Base-by-base conservation (phyloP, 345 rosid species). In the Acer campestre region DNA sequence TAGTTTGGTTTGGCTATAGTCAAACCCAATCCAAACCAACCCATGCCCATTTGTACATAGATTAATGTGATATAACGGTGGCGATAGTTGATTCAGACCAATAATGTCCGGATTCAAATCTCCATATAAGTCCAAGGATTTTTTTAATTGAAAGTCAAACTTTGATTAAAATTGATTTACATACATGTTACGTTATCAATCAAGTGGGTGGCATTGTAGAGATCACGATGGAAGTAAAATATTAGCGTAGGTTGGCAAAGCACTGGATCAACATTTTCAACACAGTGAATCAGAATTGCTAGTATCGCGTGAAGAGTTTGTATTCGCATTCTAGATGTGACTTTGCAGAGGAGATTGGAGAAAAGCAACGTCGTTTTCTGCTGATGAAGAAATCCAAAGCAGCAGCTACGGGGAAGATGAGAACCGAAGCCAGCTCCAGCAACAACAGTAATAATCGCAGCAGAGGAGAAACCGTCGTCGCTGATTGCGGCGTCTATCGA, bases 391-490 rank as follows among this genome's bases (percentile, higher is more conserved):
- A 80, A 80, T 71, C 78, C 69, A 82, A 78, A 73, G 88, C 87
- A 85, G 86, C 49, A 9, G 49, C 49, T 10, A 10, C 79, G 12
- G 85, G 72, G 65, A 75, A 80, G 73, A 73, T 83, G 80, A 83
- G 69, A 23, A 89, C 76, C 92, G 95, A 91, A 25, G 97, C 91
- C 4, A 90, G 94, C 87, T 85, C 91, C 35, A 95, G 97, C 78
- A 82, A 55, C 71, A 78, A 83, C 78, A 31, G 82, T 67, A 69
- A 74, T 71, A 69, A 74, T 74, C 72, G 67, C 72, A 59, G 55
- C 59, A 82, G 84, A 58, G 88, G 91, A 62, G 93, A 88, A 81
- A 84, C 91, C 70, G 86, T 88, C 67, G 88, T 96, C 35, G 63
- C 13, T 42, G 98, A 94, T 84, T 83, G 80, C 22, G 94, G 92